These are phyloP conservation scores for Lobosporangium transversale DNA, from an alignment of 192 early-diverging fungal species.

Conservation along the genomic window DNA sequence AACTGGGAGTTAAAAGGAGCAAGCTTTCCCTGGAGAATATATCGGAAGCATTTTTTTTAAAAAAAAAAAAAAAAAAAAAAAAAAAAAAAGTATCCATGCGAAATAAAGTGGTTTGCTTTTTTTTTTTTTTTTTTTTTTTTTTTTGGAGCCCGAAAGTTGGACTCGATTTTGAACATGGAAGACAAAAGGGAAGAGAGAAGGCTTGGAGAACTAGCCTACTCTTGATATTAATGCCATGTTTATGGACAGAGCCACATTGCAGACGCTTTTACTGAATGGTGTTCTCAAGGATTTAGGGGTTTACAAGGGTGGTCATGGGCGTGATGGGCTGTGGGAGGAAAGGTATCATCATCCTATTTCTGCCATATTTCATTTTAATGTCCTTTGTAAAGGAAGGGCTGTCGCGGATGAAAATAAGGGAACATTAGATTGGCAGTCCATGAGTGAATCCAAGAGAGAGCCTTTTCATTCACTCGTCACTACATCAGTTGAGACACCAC, in stretches of 20 bases:
- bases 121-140: neutral
- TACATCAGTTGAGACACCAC: neutral
- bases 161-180: neutral
- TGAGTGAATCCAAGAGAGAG: neutral
- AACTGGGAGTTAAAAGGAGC: no score
- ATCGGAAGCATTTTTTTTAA: neutral
- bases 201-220: no score
- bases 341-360: slow-evolving; percentile 29
- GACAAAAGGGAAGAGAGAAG: no score
- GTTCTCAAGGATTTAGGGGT: slow-evolving; percentile 8
- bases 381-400: no score
- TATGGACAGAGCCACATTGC: slow-evolving; percentile 1
- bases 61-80: neutral
- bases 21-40: neutral
- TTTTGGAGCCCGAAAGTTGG: no score
- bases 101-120: neutral
- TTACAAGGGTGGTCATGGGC: no score
- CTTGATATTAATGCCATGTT: no score
- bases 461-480: neutral
- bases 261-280: no score
- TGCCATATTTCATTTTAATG: slow-evolving; percentile 29
- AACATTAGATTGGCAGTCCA: no score
- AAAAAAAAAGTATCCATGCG: neutral
- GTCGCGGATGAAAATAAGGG: slow-evolving; percentile 27
- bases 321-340: no score